A percentile compares a stretch with the other conserved stretches of the same genome.
Evolutionary conservation across 257 asterid genomes (phyloP).

Genomic region (Salvia rosmarinus): DNA sequence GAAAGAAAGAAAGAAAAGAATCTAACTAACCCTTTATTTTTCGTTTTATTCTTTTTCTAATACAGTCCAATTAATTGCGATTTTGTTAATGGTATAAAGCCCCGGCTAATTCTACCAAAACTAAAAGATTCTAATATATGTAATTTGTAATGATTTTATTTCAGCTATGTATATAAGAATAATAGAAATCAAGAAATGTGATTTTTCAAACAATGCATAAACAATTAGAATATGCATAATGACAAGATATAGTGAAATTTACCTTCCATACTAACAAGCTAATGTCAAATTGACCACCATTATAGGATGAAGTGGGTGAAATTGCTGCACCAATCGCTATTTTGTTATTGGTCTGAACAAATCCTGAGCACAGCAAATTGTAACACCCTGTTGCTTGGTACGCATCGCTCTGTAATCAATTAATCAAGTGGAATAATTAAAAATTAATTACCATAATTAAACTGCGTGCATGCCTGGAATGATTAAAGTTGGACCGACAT

Average conservation of each 20-base stretch:
- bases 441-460: slow-evolving; percentile 21
- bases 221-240: too few species aligned
- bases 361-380: slow-evolving; percentile 90
- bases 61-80: background rate
- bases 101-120: too few species aligned
- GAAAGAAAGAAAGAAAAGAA: background rate
- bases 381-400: slow-evolving; percentile 93
- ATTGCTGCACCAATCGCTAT: slow-evolving; percentile 94
- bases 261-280: slow-evolving; percentile 92
- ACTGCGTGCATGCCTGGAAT: slow-evolving; percentile 35
- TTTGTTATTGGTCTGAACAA: slow-evolving; percentile 78
- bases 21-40: background rate
- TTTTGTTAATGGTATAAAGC: background rate
- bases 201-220: too few species aligned
- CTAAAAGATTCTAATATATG: too few species aligned
- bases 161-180: too few species aligned
- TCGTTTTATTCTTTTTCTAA: background rate
- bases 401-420: slow-evolving; percentile 74
- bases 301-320: slow-evolving; percentile 79
- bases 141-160: too few species aligned
- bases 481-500: slow-evolving; percentile 21
- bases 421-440: slow-evolving; percentile 27
- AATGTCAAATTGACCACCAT: slow-evolving; percentile 85
- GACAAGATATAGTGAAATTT: slow-evolving; percentile 32
- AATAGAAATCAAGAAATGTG: too few species aligned